Base-by-base conservation (phyloP, 768 basidiomycete genomes). In the Sarcomyxa edulis region DNA sequence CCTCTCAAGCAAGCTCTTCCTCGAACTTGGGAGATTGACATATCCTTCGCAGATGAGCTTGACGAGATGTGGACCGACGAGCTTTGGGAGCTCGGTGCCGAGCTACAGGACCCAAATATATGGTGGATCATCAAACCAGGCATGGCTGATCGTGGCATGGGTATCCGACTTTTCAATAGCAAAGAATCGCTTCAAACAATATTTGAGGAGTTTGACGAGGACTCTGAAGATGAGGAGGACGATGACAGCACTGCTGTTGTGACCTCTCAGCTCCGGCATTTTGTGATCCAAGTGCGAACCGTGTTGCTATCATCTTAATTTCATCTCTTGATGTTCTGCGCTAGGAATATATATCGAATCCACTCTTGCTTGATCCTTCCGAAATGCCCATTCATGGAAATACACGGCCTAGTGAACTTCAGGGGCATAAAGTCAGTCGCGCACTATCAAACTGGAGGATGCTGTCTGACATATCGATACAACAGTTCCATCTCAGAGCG, bases 111-210 rank as follows among this genome's bases (percentile, higher is more conserved):
- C 22, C 54, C 64, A 8, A 46, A 52, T 4, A 64, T 62, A 20
- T 97, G 95, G 95, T 98, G 84, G 76, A 95, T 99, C 44, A 63
- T 99, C 36, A 99, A 99, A 64, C 94, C 96, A 32, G 90, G 92
- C 12, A 95, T 99, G 88, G 84, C 93, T 1, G 94, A 98, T 64
- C 76, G 91, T 35, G 96, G 93, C 9, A 90, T 91, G 72, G 96
- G 95, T 2, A 93, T 99, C 47, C 66, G 93, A 31, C 62, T 99
- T 32, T 97, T 99, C 61, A 78, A 84, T 37, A 82, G 73, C 39
- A 84, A 84, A 58, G 75, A 76, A 9, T 65, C 75, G 22, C 67
- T 99, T 42, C 73, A 75, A 41, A 51, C 56, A 4, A 93, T 97
- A 18, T 89, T 97, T 44, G 71, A 81, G 46, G 74, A 75, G 15